Base-by-base conservation (phyloP, 1,284 basidiomycete genomes). In the Mycosarcoma maydis region DNA sequence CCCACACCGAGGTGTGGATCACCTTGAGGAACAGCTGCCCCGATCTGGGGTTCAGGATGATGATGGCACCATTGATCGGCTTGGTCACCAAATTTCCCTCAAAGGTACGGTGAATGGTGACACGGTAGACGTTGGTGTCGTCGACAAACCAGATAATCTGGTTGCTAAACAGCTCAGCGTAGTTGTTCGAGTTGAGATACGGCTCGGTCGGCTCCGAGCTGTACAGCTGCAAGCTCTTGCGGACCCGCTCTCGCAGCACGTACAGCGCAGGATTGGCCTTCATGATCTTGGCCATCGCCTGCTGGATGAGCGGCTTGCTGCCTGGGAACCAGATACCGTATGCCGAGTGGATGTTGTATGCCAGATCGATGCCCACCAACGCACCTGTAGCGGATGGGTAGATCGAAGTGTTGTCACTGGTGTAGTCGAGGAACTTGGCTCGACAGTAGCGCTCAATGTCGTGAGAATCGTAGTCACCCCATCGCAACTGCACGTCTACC, bases 101-200 rank as follows among this genome's bases (percentile, higher is more conserved):
- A 83, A 99, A 98, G 7, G 95, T 98, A 86, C 98, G 97, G 86
- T 98, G 96, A 80, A 99, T 98, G 8, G 95, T 98, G 54, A 99
- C 96, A 75, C 96, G 93, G 84, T 99, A 98, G 23, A 98, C 96
- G 77, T 98, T 98, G 40, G 96, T 98, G 82, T 99, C 96, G 81
- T 99, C 96, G 70, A 98, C 94, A 81, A 98, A 98, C 96, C 95
- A 99, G 73, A 98, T 98, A 83, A 98, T 95, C 83, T 98, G 95
- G 84, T 98, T 98, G n/a, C 92, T 94, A 86, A 97, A 97, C 42
- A 97, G 84, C 84, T 97, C 94, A 4, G 94, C 95, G 83, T 97
- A 94, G 84, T 97, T 97, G 86, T 91, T 82, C 77, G 93, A 95
- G 86, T 95, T 98, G 77, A 98, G 66, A 84, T 98, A 98, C 42